Evolutionary conservation across 345 rosid species (phyloP).

Genomic region (Euclidium syriacum): DNA sequence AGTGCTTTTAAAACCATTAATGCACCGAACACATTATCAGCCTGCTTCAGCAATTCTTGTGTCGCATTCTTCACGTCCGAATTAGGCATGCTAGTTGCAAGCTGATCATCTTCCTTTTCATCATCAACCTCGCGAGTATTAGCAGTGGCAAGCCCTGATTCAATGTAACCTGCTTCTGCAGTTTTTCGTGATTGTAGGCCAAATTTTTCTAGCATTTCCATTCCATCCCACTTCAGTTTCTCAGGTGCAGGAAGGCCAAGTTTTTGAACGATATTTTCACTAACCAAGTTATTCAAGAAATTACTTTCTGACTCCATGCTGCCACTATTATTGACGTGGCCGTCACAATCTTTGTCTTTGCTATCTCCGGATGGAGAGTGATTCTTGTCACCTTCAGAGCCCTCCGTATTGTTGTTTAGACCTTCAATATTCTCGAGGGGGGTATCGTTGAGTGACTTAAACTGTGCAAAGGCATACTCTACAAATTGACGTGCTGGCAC

Average conservation of each 20-base stretch:
- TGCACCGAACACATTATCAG: slow-evolving; percentile 85
- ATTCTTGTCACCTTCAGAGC: slow-evolving; percentile 22
- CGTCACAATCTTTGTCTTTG: slow-evolving; percentile 25
- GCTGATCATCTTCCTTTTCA: slow-evolving; percentile 36
- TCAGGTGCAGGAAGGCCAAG: slow-evolving; percentile 58
- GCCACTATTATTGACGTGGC: slow-evolving; percentile 28
- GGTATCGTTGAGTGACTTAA: slow-evolving; percentile 65
- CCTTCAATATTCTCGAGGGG: slow-evolving; percentile 34
- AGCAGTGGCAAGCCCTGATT: slow-evolving; percentile 84
- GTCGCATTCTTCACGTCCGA: slow-evolving; percentile 76
- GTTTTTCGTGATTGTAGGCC: slow-evolving; percentile 67
- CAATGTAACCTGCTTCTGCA: slow-evolving; percentile 72
- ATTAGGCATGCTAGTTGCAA: slow-evolving; percentile 31
- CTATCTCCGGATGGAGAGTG: slow-evolving; percentile 22
- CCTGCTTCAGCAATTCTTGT: slow-evolving; percentile 71
- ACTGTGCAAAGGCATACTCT: slow-evolving; percentile 81
- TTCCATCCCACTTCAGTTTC: slow-evolving; percentile 71
- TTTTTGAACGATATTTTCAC: slow-evolving; percentile 62
- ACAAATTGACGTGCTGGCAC: slow-evolving; percentile 85
- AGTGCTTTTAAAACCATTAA: slow-evolving; percentile 78
- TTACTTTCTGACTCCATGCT: slow-evolving; percentile 37
- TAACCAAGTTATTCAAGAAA: slow-evolving; percentile 71
- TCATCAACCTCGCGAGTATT: slow-evolving; percentile 36
- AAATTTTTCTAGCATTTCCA: slow-evolving; percentile 59
- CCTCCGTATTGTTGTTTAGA: slow-evolving; percentile 26